phyloP scores from a whole-genome alignment of 2,329 filamentous ascomycete genomes.

The Fusarium algeriense region DNA sequence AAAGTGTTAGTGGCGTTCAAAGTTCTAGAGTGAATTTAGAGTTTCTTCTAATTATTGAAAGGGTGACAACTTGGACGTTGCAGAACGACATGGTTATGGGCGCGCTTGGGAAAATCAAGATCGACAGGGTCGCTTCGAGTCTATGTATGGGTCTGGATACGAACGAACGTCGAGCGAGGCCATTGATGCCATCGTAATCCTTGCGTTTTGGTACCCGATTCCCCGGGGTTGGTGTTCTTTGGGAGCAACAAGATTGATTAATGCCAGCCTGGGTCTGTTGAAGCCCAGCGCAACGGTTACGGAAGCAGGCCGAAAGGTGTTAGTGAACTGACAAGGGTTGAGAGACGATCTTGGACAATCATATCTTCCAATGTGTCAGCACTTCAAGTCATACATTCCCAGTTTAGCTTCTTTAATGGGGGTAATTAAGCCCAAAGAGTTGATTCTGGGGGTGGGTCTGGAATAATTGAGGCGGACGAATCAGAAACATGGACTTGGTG shows the following conservation, averaged over 20 bases:
- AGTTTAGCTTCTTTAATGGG: slow-evolving; percentile 1
- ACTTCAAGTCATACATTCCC: slow-evolving; percentile 23
- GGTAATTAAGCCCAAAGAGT: slow-evolving; percentile 1
- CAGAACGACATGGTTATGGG: not conserved
- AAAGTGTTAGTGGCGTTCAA: slow-evolving; percentile 1
- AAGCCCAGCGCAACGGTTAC: not conserved
- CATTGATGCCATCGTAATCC: slow-evolving; percentile 20
- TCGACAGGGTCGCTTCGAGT: slow-evolving; percentile 23
- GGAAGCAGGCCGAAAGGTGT: slow-evolving; percentile 22
- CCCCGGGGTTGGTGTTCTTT: not conserved
- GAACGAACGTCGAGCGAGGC: not conserved
- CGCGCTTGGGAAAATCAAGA: slow-evolving; percentile 15
- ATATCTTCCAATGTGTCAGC: slow-evolving; percentile 35
- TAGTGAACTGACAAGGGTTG: not conserved
- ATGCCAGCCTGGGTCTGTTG: not conserved
- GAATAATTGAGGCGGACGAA: slow-evolving; percentile 24
- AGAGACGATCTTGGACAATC: not conserved
- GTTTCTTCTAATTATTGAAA: slow-evolving; percentile 8
- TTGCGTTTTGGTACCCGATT: not conserved
- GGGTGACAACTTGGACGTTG: not conserved
- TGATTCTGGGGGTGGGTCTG: slow-evolving; percentile 15
- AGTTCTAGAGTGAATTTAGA: slow-evolving; percentile 7
- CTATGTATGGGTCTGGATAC: not conserved
- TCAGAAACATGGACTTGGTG: slow-evolving; percentile 15
- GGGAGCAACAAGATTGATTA: slow-evolving; percentile 1